Base-by-base conservation (phyloP, 2,329 filamentous ascomycete genomes). In the Colletotrichum somersetense region DNA sequence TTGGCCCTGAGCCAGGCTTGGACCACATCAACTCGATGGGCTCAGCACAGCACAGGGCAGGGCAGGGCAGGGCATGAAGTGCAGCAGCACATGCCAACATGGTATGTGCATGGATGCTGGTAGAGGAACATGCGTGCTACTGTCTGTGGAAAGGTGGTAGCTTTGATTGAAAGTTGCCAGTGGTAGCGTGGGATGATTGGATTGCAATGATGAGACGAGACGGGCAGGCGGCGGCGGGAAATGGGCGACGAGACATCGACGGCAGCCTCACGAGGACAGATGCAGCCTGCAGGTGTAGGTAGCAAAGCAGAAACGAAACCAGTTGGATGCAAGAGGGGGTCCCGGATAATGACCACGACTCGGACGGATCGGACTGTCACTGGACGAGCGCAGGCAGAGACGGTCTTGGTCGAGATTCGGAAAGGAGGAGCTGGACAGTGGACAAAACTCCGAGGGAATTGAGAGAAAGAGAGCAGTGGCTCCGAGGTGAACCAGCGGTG, bases 401-500 rank as follows among this genome's bases (percentile, higher is more conserved):
- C 30, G 59, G 30, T 57, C 38, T n/a, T 40, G 23, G 46, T 62
- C 35, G 61, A 42, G n/a, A 30, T 55, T 52, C 20, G 35, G 38
- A 26, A 30, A 52, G 40, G 35, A 38, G 11, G 42, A 44, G 42
- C 16, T 44, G 42, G 18, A 44, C 42, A 35, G 33, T 50, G n/a
- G 61, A 30, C 55, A 67, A 56, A 56, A 66, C 44, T 63, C 46
- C 50, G 62, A 55, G 26, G 16, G 57, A 46, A 44, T 23, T 14
- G n/a, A 61, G 38, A 20, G 18, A 1, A 20, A 26, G 26, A 26
- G 30, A 30, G 30, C 30, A 42, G 35, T 61, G 6, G 63, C 48
- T 62, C 53, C 59, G n/a, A 64, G 40, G 50, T 68, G 55, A 72
- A 72, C 35, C 70, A 72, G 70, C 70, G 66, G 70, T 72, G 70